Evolutionary conservation across 164 flowering plant species (phyloP), one percentile per base, ranked within the genome.

Genomic region (Euptelea pleiosperma): DNA sequence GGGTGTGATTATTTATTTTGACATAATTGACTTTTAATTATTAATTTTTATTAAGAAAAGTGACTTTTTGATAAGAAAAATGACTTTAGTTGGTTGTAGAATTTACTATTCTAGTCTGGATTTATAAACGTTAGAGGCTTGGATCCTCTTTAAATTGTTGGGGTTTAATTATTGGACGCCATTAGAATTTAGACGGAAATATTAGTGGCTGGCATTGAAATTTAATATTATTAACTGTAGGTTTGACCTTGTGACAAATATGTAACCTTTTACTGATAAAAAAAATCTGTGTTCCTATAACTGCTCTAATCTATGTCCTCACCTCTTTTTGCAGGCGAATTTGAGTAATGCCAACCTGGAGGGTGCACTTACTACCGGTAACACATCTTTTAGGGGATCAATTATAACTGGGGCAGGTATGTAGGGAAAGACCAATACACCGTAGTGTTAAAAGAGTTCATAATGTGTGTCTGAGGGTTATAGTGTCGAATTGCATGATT

Each of bases 301-400:
- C 8, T 26, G 11, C n/a, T 33, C 4, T 8, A 24, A 19, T 14
- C 11, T 15, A 0, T 28, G 21, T 22, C 52, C 15, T 21, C 6
- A 6, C 30, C n/a, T n/a, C 28, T 53, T 45, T 47, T 1, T 67
- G 65, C 78, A 92, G 98, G 96, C 70, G 49, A 93, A 93, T 69
- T 67, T 89, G 77, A 84, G 69, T 55, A 87, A 89, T 69, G 96
- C 98, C 46, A 89, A 87, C 74, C 71, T 93, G 64, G 98, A 93
- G 79, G 98, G 97, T 22, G 96, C 98, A 60, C 79, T 83, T 56
- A 76, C 79, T 25, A 93, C 98, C 0, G 96, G 98, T 28, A 93
- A 93, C 71, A 93, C 98, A 29, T 93, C 98, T 44, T 93, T 93
- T 66, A 81, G 26, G 59, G 98, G 97, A 50, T 76, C 98, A 15